phyloP scores from a whole-genome alignment of 148 eudicot species.

The Persicaria maculosa region DNA sequence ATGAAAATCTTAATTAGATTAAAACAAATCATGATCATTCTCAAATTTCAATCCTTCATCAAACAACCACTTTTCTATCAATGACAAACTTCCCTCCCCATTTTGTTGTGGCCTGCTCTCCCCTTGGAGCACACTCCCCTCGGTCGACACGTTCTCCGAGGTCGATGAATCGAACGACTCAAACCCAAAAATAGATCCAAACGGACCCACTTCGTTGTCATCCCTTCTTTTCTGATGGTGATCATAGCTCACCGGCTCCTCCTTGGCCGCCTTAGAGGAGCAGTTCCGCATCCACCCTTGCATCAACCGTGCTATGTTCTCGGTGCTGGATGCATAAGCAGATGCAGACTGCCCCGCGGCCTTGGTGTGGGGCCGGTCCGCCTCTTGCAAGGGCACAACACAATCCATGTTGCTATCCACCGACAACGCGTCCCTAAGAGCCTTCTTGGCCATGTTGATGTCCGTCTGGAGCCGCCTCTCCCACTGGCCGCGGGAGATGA shows the following conservation, averaged over 20 bases:
- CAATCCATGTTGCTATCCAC: background rate
- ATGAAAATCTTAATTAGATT: background rate
- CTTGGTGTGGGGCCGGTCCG: background rate
- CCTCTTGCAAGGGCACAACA: slow-evolving; percentile 8
- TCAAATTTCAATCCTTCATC: slow-evolving; percentile 19
- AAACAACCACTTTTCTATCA: slow-evolving; percentile 35
- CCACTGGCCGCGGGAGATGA: slow-evolving; percentile 10
- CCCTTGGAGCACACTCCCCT: slow-evolving; percentile 21
- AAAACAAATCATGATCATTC: slow-evolving; percentile 5
- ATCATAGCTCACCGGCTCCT: slow-evolving; percentile 18
- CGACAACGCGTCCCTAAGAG: slow-evolving; percentile 5
- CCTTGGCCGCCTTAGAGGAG: slow-evolving; percentile 12
- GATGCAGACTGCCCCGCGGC: background rate
- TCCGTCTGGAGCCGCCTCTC: slow-evolving; percentile 11
- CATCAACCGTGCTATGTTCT: slow-evolving; percentile 30
- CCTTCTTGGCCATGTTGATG: slow-evolving; percentile 10
- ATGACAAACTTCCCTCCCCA: slow-evolving; percentile 10
- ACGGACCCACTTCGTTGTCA: slow-evolving; percentile 11
- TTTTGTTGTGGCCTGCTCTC: slow-evolving; percentile 16
- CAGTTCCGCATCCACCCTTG: slow-evolving; percentile 27
- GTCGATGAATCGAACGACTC: slow-evolving; percentile 24
- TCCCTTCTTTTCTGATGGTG: background rate
- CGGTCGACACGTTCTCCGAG: slow-evolving; percentile 22
- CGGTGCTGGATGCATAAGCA: slow-evolving; percentile 30
- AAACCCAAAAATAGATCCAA: slow-evolving; percentile 23